A percentile compares a stretch with the other conserved stretches of the same genome.
These are phyloP conservation scores for Lactifluus pinguis DNA, from an alignment of 768 basidiomycete genomes.

Conservation along the genomic window DNA sequence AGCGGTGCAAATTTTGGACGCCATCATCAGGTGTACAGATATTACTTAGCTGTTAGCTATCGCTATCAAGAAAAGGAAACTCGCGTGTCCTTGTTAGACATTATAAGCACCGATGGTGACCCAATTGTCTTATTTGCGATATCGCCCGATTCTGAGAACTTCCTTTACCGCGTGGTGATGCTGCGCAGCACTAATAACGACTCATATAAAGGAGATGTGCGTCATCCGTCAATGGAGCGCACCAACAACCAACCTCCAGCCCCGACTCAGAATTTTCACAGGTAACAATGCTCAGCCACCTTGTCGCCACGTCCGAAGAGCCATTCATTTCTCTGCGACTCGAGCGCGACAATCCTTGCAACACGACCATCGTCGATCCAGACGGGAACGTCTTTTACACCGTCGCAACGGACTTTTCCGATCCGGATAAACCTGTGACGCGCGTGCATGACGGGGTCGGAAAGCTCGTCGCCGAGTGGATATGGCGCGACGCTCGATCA, in stretches of 20 bases:
- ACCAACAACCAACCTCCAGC: background rate
- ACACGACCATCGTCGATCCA: slow-evolving; percentile 15
- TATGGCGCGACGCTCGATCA: slow-evolving; percentile 17
- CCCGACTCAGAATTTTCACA: no score
- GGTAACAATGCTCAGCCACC: no score
- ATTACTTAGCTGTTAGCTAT: background rate
- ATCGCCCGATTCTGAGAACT: background rate
- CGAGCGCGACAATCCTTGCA: slow-evolving; percentile 19
- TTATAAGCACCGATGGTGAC: background rate
- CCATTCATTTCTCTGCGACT: background rate
- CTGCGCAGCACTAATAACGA: background rate
- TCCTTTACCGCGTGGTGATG: background rate
- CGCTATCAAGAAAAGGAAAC: background rate
- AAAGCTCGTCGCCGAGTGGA: slow-evolving; percentile 17
- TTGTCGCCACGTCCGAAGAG: background rate
- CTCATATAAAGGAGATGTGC: background rate
- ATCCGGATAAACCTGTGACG: slow-evolving; percentile 8
- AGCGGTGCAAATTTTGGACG: no score
- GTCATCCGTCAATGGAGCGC: background rate
- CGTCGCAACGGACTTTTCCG: slow-evolving; percentile 15
- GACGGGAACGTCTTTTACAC: slow-evolving; percentile 7
- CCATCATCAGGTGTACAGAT: no score
- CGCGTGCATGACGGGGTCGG: slow-evolving; percentile 9
- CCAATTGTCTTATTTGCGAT: background rate
- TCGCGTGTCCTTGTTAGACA: background rate